phyloP scores from a whole-genome alignment of 768 basidiomycete species.

The Holtermanniella nyarrowii region DNA sequence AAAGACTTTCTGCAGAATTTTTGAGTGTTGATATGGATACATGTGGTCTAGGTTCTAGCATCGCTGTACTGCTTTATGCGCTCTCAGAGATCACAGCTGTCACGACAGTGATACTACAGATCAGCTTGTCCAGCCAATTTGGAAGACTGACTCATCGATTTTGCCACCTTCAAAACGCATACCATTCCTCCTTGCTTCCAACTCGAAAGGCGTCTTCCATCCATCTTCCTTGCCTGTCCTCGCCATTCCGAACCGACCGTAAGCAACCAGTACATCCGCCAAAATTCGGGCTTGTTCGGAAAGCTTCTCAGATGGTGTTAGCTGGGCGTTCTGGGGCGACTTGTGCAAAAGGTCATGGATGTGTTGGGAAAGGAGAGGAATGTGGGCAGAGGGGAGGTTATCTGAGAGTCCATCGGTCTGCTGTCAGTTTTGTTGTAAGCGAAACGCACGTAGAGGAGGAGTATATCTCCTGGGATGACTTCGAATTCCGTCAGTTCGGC shows the following conservation, averaged over 20 bases:
- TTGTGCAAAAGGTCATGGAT: conserved; percentile 16
- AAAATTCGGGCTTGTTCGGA: conserved; percentile 27
- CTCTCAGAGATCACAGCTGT: conserved; percentile 33
- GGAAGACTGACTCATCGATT: conserved; percentile 38
- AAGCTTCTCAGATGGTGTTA: conserved; percentile 20
- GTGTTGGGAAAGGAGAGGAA: conserved; percentile 23
- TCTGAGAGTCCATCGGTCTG: conserved; percentile 41
- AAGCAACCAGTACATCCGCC: conserved; percentile 37
- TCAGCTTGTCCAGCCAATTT: not conserved
- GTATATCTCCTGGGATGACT: conserved; percentile 31
- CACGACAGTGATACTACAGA: conserved; percentile 33
- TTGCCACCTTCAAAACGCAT: conserved; percentile 37
- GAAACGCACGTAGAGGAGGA: conserved; percentile 36
- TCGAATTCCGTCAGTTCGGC: conserved; percentile 26
- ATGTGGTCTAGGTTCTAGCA: not conserved
- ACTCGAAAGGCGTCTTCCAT: conserved; percentile 39
- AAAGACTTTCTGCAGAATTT: not conserved
- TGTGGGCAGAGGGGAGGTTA: conserved; percentile 33
- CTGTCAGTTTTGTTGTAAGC: not conserved
- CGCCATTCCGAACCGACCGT: conserved; percentile 37
- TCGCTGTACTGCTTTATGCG: not conserved
- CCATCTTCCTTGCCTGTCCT: conserved; percentile 30
- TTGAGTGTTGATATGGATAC: not conserved
- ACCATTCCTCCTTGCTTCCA: conserved; percentile 35
- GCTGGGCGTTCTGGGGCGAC: conserved; percentile 26